phyloP scores from a whole-genome alignment of 257 asterid genomes.

The Capsicum chinense region DNA sequence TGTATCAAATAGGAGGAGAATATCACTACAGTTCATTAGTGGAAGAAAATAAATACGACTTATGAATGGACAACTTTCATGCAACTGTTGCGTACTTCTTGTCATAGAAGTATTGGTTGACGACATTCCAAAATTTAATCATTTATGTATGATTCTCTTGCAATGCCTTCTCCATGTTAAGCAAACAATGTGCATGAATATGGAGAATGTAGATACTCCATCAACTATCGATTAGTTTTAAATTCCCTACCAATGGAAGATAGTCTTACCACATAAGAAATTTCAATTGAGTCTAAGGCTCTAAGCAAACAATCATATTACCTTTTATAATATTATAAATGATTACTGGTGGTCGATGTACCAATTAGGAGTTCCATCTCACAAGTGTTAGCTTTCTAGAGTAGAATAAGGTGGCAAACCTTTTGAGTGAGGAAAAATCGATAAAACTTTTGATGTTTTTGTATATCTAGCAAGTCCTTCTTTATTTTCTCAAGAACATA shows the following conservation, averaged over 20 bases:
- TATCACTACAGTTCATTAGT: not conserved
- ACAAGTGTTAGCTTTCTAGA: not conserved
- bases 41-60: not conserved
- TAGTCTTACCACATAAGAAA: too few species aligned
- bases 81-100: not conserved
- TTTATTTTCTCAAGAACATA: too few species aligned
- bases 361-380: not conserved
- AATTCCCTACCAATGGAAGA: too few species aligned
- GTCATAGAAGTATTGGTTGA: not conserved
- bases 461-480: too few species aligned
- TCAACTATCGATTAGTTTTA: not conserved
- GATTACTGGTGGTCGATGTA: not conserved
- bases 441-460: not conserved
- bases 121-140: not conserved
- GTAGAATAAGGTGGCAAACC: not conserved
- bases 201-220: not conserved
- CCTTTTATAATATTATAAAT: not conserved
- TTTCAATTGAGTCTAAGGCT: too few species aligned
- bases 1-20: not conserved
- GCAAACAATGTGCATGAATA: not conserved
- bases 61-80: not conserved
- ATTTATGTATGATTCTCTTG: not conserved
- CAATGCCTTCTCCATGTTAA: not conserved
- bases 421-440: not conserved
- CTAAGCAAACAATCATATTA: not conserved